Percentiles rank a stretch among this genome's conserved stretches.
Conservation (phyloP, 2,329 filamentous ascomycete genomes). For the Emergomyces pasteurianus region DNA sequence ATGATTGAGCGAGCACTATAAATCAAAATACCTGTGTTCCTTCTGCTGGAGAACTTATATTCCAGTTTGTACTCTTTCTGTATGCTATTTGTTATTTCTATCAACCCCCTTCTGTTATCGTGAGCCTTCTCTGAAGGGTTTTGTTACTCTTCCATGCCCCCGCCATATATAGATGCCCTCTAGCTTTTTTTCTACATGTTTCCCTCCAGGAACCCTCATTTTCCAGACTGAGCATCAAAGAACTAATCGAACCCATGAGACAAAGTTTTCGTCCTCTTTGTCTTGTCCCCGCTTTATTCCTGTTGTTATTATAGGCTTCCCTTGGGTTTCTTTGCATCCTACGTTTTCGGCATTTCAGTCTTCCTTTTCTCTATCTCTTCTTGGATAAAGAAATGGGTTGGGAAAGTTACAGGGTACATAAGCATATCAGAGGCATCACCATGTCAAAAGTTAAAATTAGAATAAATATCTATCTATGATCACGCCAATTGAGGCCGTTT, state of each 20-base stretch:
- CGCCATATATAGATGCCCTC: background rate
- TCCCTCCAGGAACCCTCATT: background rate
- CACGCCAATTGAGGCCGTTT: too few relatives aligned
- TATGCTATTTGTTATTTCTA: background rate
- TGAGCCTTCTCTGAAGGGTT: background rate
- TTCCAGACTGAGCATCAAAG: background rate
- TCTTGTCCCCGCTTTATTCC: too few relatives aligned
- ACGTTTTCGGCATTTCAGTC: background rate
- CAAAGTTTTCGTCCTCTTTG: background rate
- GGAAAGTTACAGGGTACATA: background rate
- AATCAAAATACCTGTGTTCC: background rate
- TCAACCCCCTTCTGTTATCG: background rate
- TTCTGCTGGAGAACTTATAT: background rate
- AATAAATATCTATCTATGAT: background rate
- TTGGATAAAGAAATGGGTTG: background rate
- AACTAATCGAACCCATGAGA: background rate
- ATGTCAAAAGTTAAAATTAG: background rate
- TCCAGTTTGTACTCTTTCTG: background rate
- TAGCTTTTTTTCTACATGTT: background rate
- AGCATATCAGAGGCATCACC: background rate
- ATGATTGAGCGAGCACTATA: conserved; percentile 41
- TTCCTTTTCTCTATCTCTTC: background rate
- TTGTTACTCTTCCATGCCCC: background rate
- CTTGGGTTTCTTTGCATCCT: background rate
- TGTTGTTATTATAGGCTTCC: background rate